Percentiles rank a stretch among this genome's conserved stretches.
Conservation (phyloP, 2,329 filamentous ascomycete species). For the Sclerotinia trifoliorum region DNA sequence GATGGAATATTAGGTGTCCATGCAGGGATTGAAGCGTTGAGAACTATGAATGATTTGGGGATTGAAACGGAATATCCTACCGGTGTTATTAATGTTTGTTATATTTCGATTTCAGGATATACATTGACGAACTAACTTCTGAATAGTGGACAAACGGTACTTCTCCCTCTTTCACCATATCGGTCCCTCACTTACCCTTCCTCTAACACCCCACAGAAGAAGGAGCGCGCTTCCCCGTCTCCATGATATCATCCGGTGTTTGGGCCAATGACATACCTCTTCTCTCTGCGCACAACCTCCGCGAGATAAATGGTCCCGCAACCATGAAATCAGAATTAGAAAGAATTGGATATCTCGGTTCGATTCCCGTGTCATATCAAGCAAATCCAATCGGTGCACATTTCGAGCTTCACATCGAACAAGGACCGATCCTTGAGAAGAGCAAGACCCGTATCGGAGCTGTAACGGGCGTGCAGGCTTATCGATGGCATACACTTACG, state of each 20-base stretch:
- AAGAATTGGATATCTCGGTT: conserved; percentile 69
- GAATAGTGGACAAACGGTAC: conserved; percentile 24
- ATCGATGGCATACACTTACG: conserved; percentile 69
- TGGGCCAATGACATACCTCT: conserved; percentile 70
- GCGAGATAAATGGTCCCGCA: conserved; percentile 60
- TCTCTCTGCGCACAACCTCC: conserved; percentile 58
- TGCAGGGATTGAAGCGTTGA: conserved; percentile 71
- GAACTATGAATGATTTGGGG: conserved; percentile 63
- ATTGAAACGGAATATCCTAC: conserved; percentile 61
- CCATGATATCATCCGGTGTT: conserved; percentile 72
- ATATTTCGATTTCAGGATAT: background rate
- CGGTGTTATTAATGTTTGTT: conserved; percentile 31
- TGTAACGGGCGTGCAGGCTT: conserved; percentile 72
- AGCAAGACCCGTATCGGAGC: conserved; percentile 63
- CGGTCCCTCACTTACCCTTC: background rate
- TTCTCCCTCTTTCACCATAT: background rate
- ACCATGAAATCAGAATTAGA: conserved; percentile 68
- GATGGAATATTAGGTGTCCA: conserved; percentile 72
- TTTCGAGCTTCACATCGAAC: conserved; percentile 84
- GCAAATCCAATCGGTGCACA: conserved; percentile 69
- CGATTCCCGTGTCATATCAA: conserved; percentile 54
- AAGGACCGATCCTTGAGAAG: conserved; percentile 72
- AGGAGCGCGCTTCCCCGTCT: conserved; percentile 74
- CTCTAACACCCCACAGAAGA: conserved; percentile 57
- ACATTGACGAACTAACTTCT: conserved; percentile 46